Evolutionary conservation across 2,329 filamentous ascomycete species (phyloP), one percentile per base, ranked within the genome.

Genomic region (Fusarium floridanum): DNA sequence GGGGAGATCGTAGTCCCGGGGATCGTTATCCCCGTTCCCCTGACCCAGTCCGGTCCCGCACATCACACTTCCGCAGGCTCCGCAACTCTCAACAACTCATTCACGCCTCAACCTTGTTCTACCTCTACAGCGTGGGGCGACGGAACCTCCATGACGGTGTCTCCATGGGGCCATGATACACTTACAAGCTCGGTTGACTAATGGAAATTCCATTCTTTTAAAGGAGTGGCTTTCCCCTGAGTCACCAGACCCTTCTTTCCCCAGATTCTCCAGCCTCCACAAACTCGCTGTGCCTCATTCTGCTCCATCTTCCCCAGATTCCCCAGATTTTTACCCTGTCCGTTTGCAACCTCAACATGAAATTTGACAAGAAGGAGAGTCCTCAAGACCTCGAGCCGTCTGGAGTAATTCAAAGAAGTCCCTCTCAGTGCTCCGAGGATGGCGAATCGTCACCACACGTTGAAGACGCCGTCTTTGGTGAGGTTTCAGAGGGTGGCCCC

Each of bases 401-500:
- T 27, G 57, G 39, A 2, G 37, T 27, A 10, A 20, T 61, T n/a
- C 34, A 61, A 39, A 61, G 37, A 20, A 29, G 16, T 61, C 57
- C 57, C n/a, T 61, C 57, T 20, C 57, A 61, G 17, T n/a, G 57
- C 12, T 61, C 57, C 12, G 12, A 43, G 17, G n/a, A 16, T 29
- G 57, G 56, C 7, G 36, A 60, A 60, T 39, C 16, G 2, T 29
- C 37, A 22, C n/a, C 57, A 7, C 37, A 29, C 7, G 14, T 43
- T 12, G 57, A 61, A 17, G 57, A 66, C 14, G 45, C 64, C n/a
- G 43, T 62, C 16, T 66, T 66, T 32, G 77, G 77, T 20, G 70
- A 78, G 34, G 73, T 79, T 20, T 72, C 63, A 10, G 76, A 76
- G 60, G 74, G 61, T 6, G 77, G 77, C 9, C 77, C 77, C 22